These are phyloP conservation scores for Ambrosiella cleistominuta DNA, from an alignment of 2,329 filamentous ascomycete species.

Conservation along the genomic window DNA sequence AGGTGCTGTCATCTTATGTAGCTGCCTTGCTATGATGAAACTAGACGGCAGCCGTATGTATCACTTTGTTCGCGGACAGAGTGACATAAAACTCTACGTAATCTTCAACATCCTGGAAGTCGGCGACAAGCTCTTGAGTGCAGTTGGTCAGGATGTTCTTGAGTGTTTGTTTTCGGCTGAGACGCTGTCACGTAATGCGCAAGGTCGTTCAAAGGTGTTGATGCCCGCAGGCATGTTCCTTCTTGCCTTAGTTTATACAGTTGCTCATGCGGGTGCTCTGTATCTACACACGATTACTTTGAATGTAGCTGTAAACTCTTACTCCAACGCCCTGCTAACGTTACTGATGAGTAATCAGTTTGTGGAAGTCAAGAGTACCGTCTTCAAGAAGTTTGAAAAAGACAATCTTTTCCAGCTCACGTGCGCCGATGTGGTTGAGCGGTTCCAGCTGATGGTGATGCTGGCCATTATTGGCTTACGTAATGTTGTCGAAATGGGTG, in stretches of 20 bases:
- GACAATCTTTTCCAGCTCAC: constrained; percentile 94
- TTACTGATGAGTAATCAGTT: constrained; percentile 94
- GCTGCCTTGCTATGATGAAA: constrained; percentile 68
- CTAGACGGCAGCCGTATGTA: constrained; percentile 97
- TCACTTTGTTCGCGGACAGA: constrained; percentile 88
- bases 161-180: constrained; percentile 91
- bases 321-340: constrained; percentile 86
- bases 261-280: constrained; percentile 67
- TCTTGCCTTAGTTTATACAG: constrained; percentile 72
- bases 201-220: constrained; percentile 79
- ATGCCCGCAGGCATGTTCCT: constrained; percentile 83
- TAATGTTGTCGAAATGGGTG: constrained; percentile 90
- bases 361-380: constrained; percentile 94
- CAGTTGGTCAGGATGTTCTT: constrained; percentile 85
- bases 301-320: constrained; percentile 96
- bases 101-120: constrained; percentile 97
- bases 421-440: constrained; percentile 89
- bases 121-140: constrained; percentile 73
- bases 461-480: constrained; percentile 87
- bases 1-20: constrained; percentile 71
- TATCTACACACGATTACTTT: constrained; percentile 97
- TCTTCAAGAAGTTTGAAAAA: constrained; percentile 98
- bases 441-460: constrained; percentile 97
- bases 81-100: constrained; percentile 94
- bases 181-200: constrained; percentile 69